Conservation (phyloP, 495 filamentous ascomycete genomes). For the Evernia prunastri region DNA sequence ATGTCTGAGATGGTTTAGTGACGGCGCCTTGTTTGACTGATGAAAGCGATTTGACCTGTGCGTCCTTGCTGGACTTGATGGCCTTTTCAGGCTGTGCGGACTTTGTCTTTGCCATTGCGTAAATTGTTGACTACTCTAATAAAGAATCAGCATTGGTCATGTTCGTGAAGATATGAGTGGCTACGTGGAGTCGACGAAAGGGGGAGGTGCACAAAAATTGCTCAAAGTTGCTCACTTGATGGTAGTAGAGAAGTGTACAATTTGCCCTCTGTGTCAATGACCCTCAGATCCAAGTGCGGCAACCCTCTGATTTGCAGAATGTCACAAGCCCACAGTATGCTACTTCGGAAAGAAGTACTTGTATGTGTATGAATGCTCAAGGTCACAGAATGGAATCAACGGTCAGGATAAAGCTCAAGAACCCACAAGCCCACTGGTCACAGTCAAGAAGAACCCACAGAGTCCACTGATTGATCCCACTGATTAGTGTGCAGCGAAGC, state of each 20-base stretch:
- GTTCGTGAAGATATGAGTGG: background rate
- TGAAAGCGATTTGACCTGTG: constrained; percentile 42
- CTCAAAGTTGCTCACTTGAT: background rate
- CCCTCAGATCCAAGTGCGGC: constrained; percentile 16
- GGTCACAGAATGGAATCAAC: constrained; percentile 12
- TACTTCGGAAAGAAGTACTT: constrained; percentile 10
- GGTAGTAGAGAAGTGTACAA: constrained; percentile 7
- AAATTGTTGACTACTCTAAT: background rate
- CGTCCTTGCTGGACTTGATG: constrained; percentile 38
- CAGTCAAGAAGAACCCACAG: constrained; percentile 19
- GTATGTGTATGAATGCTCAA: constrained; percentile 16
- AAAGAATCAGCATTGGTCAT: background rate
- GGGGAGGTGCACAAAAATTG: background rate
- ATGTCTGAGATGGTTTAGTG: constrained; percentile 42
- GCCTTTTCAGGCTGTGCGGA: constrained; percentile 36
- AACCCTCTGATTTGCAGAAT: constrained; percentile 14
- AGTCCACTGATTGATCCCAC: constrained; percentile 24
- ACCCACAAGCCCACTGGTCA: constrained; percentile 19
- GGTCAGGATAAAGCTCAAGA: constrained; percentile 12
- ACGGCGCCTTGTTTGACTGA: constrained; percentile 50
- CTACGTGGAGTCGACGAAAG: background rate
- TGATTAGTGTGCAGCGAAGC: background rate
- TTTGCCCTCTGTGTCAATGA: constrained; percentile 20
- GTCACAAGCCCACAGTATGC: constrained; percentile 17
- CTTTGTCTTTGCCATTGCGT: constrained; percentile 51